phyloP scores from a whole-genome alignment of 495 filamentous ascomycete species.

The Zalerion maritima region DNA sequence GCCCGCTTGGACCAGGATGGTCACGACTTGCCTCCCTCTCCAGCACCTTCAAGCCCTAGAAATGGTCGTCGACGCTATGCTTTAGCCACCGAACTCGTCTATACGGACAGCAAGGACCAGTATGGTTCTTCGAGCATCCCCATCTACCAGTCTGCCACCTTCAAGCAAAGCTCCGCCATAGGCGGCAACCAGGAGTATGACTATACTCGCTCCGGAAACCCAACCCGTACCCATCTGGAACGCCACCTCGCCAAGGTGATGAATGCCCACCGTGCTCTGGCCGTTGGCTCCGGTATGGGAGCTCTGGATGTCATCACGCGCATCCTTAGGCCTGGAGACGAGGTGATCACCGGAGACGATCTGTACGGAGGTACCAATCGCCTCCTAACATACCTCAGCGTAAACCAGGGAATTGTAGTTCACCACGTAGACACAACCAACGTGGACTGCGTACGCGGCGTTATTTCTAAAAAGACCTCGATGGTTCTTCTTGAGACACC shows the following conservation, averaged over 20 bases:
- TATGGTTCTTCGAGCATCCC: constrained; percentile 90
- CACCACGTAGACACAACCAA: constrained; percentile 92
- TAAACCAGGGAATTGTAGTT: constrained; percentile 76
- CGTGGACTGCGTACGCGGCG: constrained; percentile 48
- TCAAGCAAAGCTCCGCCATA: constrained; percentile 75
- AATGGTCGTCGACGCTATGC: constrained; percentile 71
- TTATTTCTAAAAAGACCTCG: constrained; percentile 63
- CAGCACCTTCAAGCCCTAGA: constrained; percentile 80
- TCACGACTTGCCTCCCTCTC: constrained; percentile 84
- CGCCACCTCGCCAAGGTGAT: constrained; percentile 97
- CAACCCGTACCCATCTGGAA: constrained; percentile 90
- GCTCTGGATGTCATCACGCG: constrained; percentile 95
- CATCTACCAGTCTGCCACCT: constrained; percentile 96
- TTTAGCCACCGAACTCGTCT: constrained; percentile 89
- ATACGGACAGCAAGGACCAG: constrained; percentile 88
- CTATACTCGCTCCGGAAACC: constrained; percentile 94
- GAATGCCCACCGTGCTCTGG: constrained; percentile 78
- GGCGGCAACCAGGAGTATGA: constrained; percentile 78
- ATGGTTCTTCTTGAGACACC: constrained; percentile 96
- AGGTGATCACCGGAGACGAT: constrained; percentile 93
- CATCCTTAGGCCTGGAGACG: constrained; percentile 80
- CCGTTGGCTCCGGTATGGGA: constrained; percentile 92
- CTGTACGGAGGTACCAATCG: constrained; percentile 93
- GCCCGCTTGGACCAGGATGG: constrained; percentile 69
- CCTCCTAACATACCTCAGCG: constrained; percentile 77